Percentiles rank a stretch among this genome's conserved stretches.
phyloP scores from a whole-genome alignment of 495 filamentous ascomycete genomes.

The Glonium stellatum region DNA sequence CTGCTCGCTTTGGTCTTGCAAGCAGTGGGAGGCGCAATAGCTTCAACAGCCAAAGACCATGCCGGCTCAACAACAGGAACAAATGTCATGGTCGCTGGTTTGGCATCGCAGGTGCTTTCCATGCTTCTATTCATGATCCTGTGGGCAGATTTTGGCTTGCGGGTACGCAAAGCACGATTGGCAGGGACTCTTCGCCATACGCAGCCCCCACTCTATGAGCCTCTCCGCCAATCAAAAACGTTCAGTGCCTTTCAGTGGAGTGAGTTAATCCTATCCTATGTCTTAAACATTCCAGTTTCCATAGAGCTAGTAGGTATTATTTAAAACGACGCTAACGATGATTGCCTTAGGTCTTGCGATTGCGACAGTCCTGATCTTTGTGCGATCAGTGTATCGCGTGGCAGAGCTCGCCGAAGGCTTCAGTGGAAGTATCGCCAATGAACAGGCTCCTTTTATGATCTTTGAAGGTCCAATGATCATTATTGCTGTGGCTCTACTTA shows the following conservation, averaged over 20 bases:
- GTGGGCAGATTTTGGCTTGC: constrained; percentile 43
- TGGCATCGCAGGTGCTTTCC: constrained; percentile 51
- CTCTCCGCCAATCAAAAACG: constrained; percentile 7
- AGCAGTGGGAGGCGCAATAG: constrained; percentile 55
- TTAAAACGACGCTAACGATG: not conserved
- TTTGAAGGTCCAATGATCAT: constrained; percentile 67
- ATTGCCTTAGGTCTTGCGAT: constrained; percentile 12
- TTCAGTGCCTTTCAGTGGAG: constrained; percentile 24
- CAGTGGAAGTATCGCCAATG: constrained; percentile 47
- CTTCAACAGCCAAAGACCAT: constrained; percentile 42
- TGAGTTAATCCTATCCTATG: constrained; percentile 4
- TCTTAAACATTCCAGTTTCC: no score
- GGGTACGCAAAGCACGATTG: constrained; percentile 32
- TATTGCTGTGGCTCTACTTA: constrained; percentile 37
- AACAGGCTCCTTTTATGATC: constrained; percentile 59
- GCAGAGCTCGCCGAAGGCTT: constrained; percentile 62
- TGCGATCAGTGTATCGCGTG: constrained; percentile 56
- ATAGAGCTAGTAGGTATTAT: not conserved
- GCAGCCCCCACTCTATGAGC: constrained; percentile 11
- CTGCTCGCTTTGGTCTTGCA: constrained; percentile 57
- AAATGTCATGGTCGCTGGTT: constrained; percentile 61
- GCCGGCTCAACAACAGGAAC: constrained; percentile 41
- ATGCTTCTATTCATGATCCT: constrained; percentile 48
- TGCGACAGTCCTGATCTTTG: constrained; percentile 44
- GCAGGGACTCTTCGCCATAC: constrained; percentile 8